Conservation (phyloP, 2,329 filamentous ascomycete genomes). For the Amphichorda felina region DNA sequence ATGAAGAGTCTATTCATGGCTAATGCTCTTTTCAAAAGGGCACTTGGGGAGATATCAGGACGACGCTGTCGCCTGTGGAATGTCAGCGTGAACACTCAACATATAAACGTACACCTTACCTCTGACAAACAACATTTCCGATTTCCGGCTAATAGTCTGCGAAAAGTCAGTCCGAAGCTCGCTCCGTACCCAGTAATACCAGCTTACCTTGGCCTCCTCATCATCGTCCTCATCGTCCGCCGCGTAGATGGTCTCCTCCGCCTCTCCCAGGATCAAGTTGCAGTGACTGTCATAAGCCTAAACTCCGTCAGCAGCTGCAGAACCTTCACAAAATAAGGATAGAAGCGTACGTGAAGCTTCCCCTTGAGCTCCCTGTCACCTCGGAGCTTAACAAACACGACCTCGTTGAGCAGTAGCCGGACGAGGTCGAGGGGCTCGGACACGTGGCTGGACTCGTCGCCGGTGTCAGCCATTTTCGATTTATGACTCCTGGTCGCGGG, state of each 20-base stretch:
- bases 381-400: conserved; percentile 93
- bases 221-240: conserved; percentile 88
- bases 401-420: conserved; percentile 84
- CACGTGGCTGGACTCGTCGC: conserved; percentile 60
- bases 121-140: conserved; percentile 97
- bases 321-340: background rate
- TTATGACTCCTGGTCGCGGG: background rate
- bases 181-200: background rate
- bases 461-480: conserved; percentile 64
- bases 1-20: too few relatives aligned
- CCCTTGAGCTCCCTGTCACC: conserved; percentile 94
- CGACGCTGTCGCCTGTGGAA: conserved; percentile 54
- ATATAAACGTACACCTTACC: conserved; percentile 39
- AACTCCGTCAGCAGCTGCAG: background rate
- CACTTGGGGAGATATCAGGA: conserved; percentile 55
- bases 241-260: conserved; percentile 93
- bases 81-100: conserved; percentile 10
- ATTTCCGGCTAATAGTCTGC: conserved; percentile 90
- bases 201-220: conserved; percentile 57
- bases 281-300: conserved; percentile 98
- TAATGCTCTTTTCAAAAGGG: conserved; percentile 19
- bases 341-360: conserved; percentile 69
- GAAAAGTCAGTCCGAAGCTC: background rate
- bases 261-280: conserved; percentile 90
- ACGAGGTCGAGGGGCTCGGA: conserved; percentile 94